Percentiles rank a stretch among this genome's conserved stretches.
These are phyloP conservation scores for Fusarium sp. DNA, from an alignment of 2,329 filamentous ascomycete genomes.

Conservation along the genomic window DNA sequence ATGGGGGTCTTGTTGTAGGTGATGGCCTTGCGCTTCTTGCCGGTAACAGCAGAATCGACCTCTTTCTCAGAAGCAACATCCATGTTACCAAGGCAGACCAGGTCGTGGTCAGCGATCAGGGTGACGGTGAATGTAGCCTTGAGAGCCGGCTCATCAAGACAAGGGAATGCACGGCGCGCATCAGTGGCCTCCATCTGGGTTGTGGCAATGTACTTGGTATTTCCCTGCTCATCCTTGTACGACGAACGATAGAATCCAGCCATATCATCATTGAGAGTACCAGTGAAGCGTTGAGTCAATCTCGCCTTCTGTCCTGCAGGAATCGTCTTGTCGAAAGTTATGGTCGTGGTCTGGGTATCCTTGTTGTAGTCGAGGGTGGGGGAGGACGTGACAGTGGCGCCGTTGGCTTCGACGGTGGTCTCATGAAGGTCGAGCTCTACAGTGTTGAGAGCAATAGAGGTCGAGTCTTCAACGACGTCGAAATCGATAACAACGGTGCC, in stretches of 20 bases:
- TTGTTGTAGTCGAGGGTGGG: slow-evolving; percentile 77
- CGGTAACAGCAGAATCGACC: slow-evolving; percentile 72
- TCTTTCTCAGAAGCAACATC: slow-evolving; percentile 85
- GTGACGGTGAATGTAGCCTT: slow-evolving; percentile 95
- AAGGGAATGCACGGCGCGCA: slow-evolving; percentile 91
- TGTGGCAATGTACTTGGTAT: slow-evolving; percentile 84
- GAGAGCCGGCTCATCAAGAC: slow-evolving; percentile 94
- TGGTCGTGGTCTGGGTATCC: slow-evolving; percentile 82
- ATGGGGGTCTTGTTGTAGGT: slow-evolving; percentile 91
- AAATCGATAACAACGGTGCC: slow-evolving; percentile 88
- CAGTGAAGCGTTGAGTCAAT: slow-evolving; percentile 73
- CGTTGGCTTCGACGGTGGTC: slow-evolving; percentile 59
- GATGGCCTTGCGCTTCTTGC: slow-evolving; percentile 79
- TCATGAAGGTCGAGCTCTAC: slow-evolving; percentile 87
- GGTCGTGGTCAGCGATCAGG: slow-evolving; percentile 86
- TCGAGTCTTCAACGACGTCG: slow-evolving; percentile 86
- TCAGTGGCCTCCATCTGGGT: slow-evolving; percentile 98
- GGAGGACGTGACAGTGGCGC: slow-evolving; percentile 56
- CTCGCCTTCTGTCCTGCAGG: slow-evolving; percentile 80
- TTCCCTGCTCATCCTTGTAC: slow-evolving; percentile 85
- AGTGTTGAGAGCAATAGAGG: slow-evolving; percentile 87
- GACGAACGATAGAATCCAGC: slow-evolving; percentile 97
- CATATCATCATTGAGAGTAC: slow-evolving; percentile 92
- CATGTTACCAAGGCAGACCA: slow-evolving; percentile 98
- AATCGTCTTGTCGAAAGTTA: slow-evolving; percentile 81